Evolutionary conservation across 1,284 basidiomycete genomes (phyloP).

Genomic region (Heimioporus punctisporus): DNA sequence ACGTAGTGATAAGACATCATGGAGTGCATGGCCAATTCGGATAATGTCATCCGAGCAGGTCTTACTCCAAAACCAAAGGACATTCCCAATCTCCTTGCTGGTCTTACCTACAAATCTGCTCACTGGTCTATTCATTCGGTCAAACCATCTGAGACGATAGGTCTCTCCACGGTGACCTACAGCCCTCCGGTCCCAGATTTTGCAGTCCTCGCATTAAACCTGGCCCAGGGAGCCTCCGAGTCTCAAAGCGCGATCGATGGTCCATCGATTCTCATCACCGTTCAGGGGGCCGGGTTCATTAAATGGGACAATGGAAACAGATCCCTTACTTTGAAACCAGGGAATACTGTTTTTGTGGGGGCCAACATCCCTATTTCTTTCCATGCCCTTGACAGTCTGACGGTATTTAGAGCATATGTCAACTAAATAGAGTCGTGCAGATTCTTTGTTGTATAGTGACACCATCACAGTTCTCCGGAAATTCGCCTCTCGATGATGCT

Average conservation of each 20-base stretch:
- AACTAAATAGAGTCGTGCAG: slow-evolving; percentile 8
- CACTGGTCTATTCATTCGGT: slow-evolving; percentile 74
- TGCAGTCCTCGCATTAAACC: slow-evolving; percentile 72
- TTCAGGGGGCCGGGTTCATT: slow-evolving; percentile 67
- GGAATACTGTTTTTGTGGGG: slow-evolving; percentile 88
- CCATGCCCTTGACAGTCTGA: slow-evolving; percentile 36
- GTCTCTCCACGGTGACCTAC: slow-evolving; percentile 53
- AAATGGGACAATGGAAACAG: slow-evolving; percentile 42
- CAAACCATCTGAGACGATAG: slow-evolving; percentile 52
- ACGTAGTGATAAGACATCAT: slow-evolving; percentile 76
- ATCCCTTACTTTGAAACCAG: slow-evolving; percentile 54
- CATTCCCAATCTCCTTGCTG: slow-evolving; percentile 86
- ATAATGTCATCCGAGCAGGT: slow-evolving; percentile 99
- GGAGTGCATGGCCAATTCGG: slow-evolving; percentile 98
- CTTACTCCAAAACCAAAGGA: slow-evolving; percentile 97
- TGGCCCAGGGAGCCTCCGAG: slow-evolving; percentile 53
- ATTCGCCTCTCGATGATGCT: slow-evolving; percentile 61
- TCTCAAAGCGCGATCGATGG: slow-evolving; percentile 69
- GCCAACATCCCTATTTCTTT: slow-evolving; percentile 59
- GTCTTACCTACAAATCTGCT: slow-evolving; percentile 86
- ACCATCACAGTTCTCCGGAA: slow-evolving; percentile 32
- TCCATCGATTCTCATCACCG: slow-evolving; percentile 84
- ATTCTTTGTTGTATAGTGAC: neutral
- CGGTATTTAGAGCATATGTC: slow-evolving; percentile 72
- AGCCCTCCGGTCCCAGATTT: slow-evolving; percentile 97